These are phyloP conservation scores for Cercophora newfieldiana DNA, from an alignment of 495 filamentous ascomycete genomes.

Conservation along the genomic window DNA sequence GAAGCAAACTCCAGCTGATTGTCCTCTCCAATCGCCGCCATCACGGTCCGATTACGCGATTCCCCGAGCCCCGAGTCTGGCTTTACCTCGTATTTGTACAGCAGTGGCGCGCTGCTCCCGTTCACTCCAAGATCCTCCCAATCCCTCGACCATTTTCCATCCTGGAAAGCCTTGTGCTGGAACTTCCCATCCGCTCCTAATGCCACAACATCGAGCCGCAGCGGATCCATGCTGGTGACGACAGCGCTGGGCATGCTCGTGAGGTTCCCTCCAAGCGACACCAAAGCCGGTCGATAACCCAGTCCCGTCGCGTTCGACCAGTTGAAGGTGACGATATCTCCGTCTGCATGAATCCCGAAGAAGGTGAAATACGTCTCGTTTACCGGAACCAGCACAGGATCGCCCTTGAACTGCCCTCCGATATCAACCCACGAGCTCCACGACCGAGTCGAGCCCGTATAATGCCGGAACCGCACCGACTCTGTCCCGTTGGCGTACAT, in stretches of 20 bases:
- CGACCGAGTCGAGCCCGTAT: background rate
- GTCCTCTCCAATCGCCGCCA: slow-evolving; percentile 7
- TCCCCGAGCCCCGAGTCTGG: background rate
- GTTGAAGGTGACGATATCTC: background rate
- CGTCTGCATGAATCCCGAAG: background rate
- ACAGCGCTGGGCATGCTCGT: background rate
- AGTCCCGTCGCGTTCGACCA: background rate
- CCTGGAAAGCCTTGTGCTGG: background rate
- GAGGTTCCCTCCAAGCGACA: background rate
- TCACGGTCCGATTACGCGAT: background rate
- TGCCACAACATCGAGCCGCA: slow-evolving; percentile 3
- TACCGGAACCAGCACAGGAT: slow-evolving; percentile 3
- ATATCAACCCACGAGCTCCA: slow-evolving; percentile 11
- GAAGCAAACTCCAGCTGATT: slow-evolving; percentile 6
- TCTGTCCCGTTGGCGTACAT: background rate
- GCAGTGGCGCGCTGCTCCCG: slow-evolving; percentile 6
- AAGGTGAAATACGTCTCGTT: background rate
- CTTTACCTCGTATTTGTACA: background rate
- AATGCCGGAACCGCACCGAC: slow-evolving; percentile 1
- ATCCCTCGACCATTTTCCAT: background rate
- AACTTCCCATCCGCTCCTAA: background rate
- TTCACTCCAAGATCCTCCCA: slow-evolving; percentile 15
- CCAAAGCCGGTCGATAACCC: background rate
- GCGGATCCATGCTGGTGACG: background rate
- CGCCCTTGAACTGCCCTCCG: background rate